phyloP scores from a whole-genome alignment of 202 grass and related monocot genomes.

The Schoenoplectus triqueter region DNA sequence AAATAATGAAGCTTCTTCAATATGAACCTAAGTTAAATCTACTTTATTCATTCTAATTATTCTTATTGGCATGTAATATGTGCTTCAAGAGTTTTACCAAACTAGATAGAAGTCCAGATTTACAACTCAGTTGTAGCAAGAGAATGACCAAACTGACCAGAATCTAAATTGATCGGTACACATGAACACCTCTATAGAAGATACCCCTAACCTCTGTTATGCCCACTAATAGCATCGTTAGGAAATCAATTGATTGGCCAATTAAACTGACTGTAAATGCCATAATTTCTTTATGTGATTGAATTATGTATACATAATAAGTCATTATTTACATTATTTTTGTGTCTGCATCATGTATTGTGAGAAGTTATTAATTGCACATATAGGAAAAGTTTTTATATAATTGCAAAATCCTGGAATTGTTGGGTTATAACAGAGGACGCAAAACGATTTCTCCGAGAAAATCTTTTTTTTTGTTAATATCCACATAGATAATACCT shows the following conservation, averaged over 20 bases:
- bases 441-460: background rate
- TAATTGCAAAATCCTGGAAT: background rate
- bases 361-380: too few relatives aligned
- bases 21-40: too few relatives aligned
- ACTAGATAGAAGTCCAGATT: too few relatives aligned
- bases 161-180: slow-evolving; percentile 1
- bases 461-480: background rate
- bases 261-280: background rate
- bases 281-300: background rate
- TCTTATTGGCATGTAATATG: too few relatives aligned
- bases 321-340: too few relatives aligned
- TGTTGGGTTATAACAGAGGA: background rate
- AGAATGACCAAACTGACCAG: background rate
- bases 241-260: background rate
- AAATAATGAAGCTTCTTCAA: too few relatives aligned
- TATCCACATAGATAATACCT: background rate
- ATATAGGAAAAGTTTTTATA: too few relatives aligned
- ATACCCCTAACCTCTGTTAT: background rate
- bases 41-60: too few relatives aligned
- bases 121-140: too few relatives aligned
- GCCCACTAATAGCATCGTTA: background rate
- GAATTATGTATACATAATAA: too few relatives aligned
- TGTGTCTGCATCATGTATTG: too few relatives aligned
- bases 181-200: background rate
- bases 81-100: too few relatives aligned